These are phyloP conservation scores for Warburgia ugandensis DNA, from an alignment of 164 flowering plant species.

Conservation along the genomic window DNA sequence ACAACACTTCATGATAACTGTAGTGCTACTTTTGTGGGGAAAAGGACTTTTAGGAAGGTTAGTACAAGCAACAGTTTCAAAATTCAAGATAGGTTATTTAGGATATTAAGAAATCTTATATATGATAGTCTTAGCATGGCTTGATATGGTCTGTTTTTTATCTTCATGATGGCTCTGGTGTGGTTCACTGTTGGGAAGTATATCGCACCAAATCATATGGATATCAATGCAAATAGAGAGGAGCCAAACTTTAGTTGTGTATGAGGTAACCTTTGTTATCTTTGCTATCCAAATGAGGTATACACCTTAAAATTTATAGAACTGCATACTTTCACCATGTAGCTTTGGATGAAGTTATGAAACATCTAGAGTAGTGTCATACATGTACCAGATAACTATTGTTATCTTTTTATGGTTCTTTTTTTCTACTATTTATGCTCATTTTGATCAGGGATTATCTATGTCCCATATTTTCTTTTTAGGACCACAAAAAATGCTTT, in stretches of 20 bases:
- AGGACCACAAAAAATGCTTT: too few relatives aligned
- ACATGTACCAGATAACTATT: too few relatives aligned
- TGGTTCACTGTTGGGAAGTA: slow-evolving; percentile 95
- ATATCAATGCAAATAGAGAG: slow-evolving; percentile 88
- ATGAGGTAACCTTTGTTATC: slow-evolving; percentile 44
- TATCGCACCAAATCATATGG: slow-evolving; percentile 80
- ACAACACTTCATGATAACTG: slow-evolving; percentile 96
- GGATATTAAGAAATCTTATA: not conserved
- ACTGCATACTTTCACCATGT: slow-evolving; percentile 30
- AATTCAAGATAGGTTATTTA: not conserved
- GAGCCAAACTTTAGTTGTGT: slow-evolving; percentile 65
- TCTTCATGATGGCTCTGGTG: slow-evolving; percentile 92
- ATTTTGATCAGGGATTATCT: too few relatives aligned
- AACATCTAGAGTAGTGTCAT: slow-evolving; percentile 51
- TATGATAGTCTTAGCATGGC: slow-evolving; percentile 42
- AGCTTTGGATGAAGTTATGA: slow-evolving; percentile 64
- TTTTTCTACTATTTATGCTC: too few relatives aligned
- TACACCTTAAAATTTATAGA: not conserved
- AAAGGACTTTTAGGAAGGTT: slow-evolving; percentile 91
- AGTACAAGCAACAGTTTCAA: slow-evolving; percentile 1
- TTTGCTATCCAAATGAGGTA: not conserved
- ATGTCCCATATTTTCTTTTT: too few relatives aligned
- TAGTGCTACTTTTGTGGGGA: slow-evolving; percentile 94
- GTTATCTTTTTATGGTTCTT: too few relatives aligned
- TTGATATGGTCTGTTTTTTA: slow-evolving; percentile 91